Percentiles rank a stretch among this genome's conserved stretches.
phyloP scores from a whole-genome alignment of 148 eudicot genomes.

The Cornus suecica region DNA sequence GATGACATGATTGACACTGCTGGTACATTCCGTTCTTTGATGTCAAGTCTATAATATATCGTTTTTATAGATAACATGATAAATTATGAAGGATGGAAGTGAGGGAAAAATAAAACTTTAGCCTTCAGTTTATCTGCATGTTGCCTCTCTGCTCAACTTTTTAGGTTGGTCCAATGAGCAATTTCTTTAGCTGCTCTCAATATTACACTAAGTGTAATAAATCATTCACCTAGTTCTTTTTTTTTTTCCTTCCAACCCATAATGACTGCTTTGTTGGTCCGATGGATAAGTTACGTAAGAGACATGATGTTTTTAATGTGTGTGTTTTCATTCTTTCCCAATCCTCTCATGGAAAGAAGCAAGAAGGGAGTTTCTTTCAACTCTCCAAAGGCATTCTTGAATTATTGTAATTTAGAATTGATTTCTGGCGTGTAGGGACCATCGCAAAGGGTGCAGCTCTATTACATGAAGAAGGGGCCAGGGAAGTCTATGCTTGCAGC shows the following conservation, averaged over 20 bases:
- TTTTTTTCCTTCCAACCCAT: background rate
- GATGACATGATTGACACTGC: slow-evolving; percentile 99
- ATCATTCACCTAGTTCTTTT: background rate
- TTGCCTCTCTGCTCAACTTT: background rate
- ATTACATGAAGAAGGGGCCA: slow-evolving; percentile 65
- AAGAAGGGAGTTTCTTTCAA: background rate
- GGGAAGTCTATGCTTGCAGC: slow-evolving; percentile 70
- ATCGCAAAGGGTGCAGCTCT: slow-evolving; percentile 66
- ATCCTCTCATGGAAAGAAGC: background rate
- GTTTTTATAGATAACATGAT: background rate
- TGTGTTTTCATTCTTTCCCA: background rate
- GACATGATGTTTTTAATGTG: background rate
- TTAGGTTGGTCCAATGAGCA: background rate
- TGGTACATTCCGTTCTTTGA: slow-evolving; percentile 39
- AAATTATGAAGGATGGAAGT: background rate
- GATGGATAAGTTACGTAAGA: background rate
- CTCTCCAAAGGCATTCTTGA: background rate
- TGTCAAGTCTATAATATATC: background rate
- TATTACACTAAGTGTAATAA: background rate
- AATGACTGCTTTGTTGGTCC: background rate
- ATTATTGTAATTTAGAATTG: background rate
- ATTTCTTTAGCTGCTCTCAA: background rate
- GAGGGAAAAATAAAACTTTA: background rate
- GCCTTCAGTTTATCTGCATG: background rate
- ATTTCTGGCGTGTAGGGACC: slow-evolving; percentile 39